phyloP scores from a whole-genome alignment of 345 rosid species.

The Hibiscus syriacus region DNA sequence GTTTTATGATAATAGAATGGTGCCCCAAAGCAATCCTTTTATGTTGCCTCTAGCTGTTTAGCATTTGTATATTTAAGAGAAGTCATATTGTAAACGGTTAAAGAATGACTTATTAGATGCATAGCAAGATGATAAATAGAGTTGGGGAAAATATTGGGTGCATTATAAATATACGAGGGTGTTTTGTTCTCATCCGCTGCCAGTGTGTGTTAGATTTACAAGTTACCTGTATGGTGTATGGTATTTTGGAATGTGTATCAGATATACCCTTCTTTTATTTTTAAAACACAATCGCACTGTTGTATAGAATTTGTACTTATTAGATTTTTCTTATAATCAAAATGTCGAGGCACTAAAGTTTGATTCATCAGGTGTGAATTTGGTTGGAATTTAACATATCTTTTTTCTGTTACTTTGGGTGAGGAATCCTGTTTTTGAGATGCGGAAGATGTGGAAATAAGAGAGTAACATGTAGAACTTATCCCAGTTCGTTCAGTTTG shows the following conservation, averaged over 20 bases:
- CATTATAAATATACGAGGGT: background rate
- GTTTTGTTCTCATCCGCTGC: background rate
- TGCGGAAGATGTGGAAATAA: background rate
- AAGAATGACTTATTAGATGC: background rate
- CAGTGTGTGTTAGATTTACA: too few species aligned
- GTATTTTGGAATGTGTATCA: background rate
- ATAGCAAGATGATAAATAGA: background rate
- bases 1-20: background rate
- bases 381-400: background rate
- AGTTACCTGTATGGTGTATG: background rate
- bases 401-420: background rate
- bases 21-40: background rate
- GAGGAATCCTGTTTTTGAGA: background rate
- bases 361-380: background rate
- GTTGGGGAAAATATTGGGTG: background rate
- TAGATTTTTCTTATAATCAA: background rate
- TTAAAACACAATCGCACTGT: background rate
- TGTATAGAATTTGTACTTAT: background rate
- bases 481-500: background rate
- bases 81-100: background rate
- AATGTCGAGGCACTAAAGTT: background rate
- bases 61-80: background rate
- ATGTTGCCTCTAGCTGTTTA: background rate
- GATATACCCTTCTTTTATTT: too few species aligned
- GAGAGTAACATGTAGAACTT: background rate